phyloP scores from a whole-genome alignment of 2,329 filamentous ascomycete species.

The Colletotrichum sp. region DNA sequence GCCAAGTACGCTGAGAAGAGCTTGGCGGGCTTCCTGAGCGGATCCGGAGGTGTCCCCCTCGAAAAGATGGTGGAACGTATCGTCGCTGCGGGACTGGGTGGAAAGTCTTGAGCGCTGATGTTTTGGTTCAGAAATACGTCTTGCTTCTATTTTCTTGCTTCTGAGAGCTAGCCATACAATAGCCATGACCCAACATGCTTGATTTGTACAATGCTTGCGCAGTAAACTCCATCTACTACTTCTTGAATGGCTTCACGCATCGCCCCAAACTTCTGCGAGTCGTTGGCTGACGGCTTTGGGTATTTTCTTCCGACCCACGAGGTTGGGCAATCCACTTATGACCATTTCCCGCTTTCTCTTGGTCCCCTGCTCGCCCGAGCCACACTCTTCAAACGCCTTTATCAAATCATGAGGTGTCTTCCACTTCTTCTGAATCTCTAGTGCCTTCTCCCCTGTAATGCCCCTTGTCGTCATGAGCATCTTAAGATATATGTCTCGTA shows the following conservation, averaged over 20 bases:
- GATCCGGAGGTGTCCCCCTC: conserved; percentile 59
- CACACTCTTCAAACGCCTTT: conserved; percentile 68
- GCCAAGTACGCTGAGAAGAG: conserved; percentile 91
- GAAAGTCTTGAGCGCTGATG: conserved; percentile 12
- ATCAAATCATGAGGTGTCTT: conserved; percentile 74
- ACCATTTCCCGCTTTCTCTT: conserved; percentile 68
- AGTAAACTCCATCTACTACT: background rate
- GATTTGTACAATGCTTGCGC: background rate
- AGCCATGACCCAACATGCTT: background rate
- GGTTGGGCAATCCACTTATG: conserved; percentile 55
- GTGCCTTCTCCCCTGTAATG: conserved; percentile 76
- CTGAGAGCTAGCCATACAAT: background rate
- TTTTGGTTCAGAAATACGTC: background rate
- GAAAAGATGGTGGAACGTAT: conserved; percentile 77
- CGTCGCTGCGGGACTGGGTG: conserved; percentile 69
- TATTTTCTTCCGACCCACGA: conserved; percentile 74
- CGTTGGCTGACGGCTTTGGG: conserved; percentile 68
- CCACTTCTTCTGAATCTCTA: conserved; percentile 83
- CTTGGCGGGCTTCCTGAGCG: conserved; percentile 78
- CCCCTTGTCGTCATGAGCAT: conserved; percentile 85
- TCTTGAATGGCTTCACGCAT: conserved; percentile 34
- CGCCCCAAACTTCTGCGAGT: conserved; percentile 76
- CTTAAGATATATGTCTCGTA: conserved; percentile 79
- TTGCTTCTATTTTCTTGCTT: background rate
- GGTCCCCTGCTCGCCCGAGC: conserved; percentile 49